Percentiles rank a stretch among this genome's conserved stretches.
These are phyloP conservation scores for Exserohilum turcica DNA, from an alignment of 2,329 filamentous ascomycete genomes.

Conservation along the genomic window DNA sequence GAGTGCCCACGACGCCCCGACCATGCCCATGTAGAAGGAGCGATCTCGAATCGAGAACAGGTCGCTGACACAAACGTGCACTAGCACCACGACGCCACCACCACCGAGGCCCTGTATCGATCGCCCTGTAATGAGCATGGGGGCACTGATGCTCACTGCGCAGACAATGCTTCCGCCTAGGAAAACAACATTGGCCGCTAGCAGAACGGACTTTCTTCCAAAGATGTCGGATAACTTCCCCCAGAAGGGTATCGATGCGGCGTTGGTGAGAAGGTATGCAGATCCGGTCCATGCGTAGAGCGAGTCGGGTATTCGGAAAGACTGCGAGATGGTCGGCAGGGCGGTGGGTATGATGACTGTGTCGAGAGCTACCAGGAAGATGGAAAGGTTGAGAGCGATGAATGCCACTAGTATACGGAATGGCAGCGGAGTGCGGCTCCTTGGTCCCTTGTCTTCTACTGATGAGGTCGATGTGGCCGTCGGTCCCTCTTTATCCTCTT, in stretches of 20 bases:
- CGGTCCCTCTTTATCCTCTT: neutral
- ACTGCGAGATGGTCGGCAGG: slow-evolving; percentile 66
- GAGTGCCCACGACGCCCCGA: slow-evolving; percentile 61
- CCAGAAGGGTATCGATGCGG: slow-evolving; percentile 50
- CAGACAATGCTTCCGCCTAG: slow-evolving; percentile 57
- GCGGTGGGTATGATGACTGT: slow-evolving; percentile 68
- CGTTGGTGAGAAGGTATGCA: slow-evolving; percentile 47
- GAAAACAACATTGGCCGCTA: slow-evolving; percentile 52
- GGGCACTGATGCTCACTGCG: slow-evolving; percentile 54
- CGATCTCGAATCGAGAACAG: slow-evolving; percentile 54
- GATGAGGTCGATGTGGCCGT: neutral
- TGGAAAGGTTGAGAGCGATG: slow-evolving; percentile 39
- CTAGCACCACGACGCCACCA: slow-evolving; percentile 59
- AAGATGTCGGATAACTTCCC: slow-evolving; percentile 49
- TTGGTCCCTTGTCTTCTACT: neutral
- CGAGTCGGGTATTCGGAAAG: slow-evolving; percentile 65
- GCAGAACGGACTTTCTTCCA: slow-evolving; percentile 44
- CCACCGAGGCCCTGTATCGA: slow-evolving; percentile 61
- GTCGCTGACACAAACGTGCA: slow-evolving; percentile 61
- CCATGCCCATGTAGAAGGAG: slow-evolving; percentile 58
- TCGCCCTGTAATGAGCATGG: slow-evolving; percentile 60
- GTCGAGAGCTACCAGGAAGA: slow-evolving; percentile 53
- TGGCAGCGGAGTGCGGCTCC: neutral
- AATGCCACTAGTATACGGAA: slow-evolving; percentile 31
- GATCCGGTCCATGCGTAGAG: slow-evolving; percentile 80